Evolutionary conservation across 2,329 filamentous ascomycete species (phyloP).

Genomic region (Calonectria ilicicola): DNA sequence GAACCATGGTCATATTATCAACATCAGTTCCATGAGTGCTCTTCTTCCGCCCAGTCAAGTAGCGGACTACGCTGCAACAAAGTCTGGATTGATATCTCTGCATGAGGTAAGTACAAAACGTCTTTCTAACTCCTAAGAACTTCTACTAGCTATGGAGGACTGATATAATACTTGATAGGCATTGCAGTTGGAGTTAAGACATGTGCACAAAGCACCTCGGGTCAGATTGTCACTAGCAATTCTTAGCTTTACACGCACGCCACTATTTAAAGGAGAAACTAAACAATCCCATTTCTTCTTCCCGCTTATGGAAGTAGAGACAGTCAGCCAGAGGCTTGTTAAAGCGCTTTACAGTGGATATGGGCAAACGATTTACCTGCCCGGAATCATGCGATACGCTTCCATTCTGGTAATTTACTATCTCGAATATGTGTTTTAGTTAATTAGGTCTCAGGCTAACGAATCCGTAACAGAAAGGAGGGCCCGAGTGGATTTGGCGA

Average conservation of each 20-base stretch:
- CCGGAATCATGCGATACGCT: conserved; percentile 42
- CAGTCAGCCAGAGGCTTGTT: conserved; percentile 46
- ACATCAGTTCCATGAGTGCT: conserved; percentile 69
- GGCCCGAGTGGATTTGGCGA: conserved; percentile 35
- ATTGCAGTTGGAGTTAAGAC: conserved; percentile 46
- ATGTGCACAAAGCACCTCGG: conserved; percentile 34
- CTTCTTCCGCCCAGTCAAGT: conserved; percentile 65
- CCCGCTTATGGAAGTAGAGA: conserved; percentile 48
- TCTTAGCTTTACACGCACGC: conserved; percentile 48
- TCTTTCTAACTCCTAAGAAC: too few relatives aligned
- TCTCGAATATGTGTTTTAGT: too few relatives aligned
- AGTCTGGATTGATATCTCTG: conserved; percentile 49
- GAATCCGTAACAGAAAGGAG: conserved; percentile 23
- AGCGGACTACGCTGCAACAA: conserved; percentile 70
- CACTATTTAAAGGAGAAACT: conserved; percentile 43
- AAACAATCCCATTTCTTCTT: conserved; percentile 43
- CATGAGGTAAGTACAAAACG: neutral
- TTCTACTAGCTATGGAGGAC: too few relatives aligned
- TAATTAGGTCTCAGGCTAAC: neutral
- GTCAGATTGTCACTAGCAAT: conserved; percentile 45
- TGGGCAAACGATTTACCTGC: conserved; percentile 45
- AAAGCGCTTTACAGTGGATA: conserved; percentile 46
- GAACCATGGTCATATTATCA: conserved; percentile 75
- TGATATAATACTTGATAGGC: conserved; percentile 20
- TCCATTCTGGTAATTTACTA: conserved; percentile 40